A percentile compares a stretch with the other conserved stretches of the same genome.
phyloP scores from a whole-genome alignment of 2,329 filamentous ascomycete genomes.

The Colletotrichum liaoningense region DNA sequence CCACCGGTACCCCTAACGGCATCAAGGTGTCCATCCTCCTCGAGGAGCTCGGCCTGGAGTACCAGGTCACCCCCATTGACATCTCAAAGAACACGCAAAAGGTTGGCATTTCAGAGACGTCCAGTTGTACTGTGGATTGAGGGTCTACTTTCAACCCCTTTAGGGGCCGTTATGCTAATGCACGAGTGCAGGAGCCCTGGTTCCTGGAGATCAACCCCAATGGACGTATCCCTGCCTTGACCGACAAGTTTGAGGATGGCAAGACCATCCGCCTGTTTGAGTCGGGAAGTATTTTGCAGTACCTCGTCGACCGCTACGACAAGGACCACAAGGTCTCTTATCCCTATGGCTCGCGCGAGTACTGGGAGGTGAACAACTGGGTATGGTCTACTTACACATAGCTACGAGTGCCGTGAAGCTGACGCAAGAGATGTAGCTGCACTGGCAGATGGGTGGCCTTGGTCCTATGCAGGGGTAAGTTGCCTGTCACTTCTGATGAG shows the following conservation, averaged over 20 bases:
- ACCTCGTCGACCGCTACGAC: slow-evolving; percentile 86
- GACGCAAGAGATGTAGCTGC: slow-evolving; percentile 54
- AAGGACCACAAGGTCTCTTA: slow-evolving; percentile 85
- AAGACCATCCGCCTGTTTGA: slow-evolving; percentile 83
- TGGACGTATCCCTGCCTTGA: slow-evolving; percentile 88
- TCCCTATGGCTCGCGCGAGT: slow-evolving; percentile 76
- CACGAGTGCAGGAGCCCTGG: slow-evolving; percentile 69
- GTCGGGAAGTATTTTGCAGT: slow-evolving; percentile 85
- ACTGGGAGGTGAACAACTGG: slow-evolving; percentile 86
- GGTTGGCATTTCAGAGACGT: slow-evolving; percentile 29
- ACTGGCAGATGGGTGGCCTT: slow-evolving; percentile 83
- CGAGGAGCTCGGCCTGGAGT: slow-evolving; percentile 86
- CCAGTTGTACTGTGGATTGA: not conserved
- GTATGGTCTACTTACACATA: slow-evolving; percentile 46
- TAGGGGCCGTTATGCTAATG: not conserved
- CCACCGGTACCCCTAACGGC: slow-evolving; percentile 85
- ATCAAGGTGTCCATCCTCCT: slow-evolving; percentile 90
- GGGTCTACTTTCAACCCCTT: not conserved
- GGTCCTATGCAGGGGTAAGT: slow-evolving; percentile 80
- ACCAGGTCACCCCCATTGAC: slow-evolving; percentile 77
- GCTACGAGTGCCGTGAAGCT: slow-evolving; percentile 8
- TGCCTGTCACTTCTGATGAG: not conserved
- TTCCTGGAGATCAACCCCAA: slow-evolving; percentile 95
- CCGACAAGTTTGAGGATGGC: slow-evolving; percentile 81
- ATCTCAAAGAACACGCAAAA: slow-evolving; percentile 69